A percentile compares a stretch with the other conserved stretches of the same genome.
phyloP scores from a whole-genome alignment of 345 rosid genomes.

The Aurinia saxatilis region DNA sequence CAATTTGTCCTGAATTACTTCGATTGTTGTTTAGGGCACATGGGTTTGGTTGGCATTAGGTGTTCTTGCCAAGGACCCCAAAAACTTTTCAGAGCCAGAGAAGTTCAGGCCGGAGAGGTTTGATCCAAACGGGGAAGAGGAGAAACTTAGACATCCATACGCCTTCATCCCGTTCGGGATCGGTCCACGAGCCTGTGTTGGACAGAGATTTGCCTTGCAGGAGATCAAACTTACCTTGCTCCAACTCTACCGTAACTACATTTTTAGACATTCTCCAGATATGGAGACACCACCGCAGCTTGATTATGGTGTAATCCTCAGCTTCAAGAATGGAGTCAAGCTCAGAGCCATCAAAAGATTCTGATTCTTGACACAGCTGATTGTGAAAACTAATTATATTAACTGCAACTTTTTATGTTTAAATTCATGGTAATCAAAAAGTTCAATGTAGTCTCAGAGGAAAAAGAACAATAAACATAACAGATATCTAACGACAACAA shows the following conservation, averaged over 20 bases:
- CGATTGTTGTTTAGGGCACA: slow-evolving; percentile 46
- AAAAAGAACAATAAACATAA: not conserved
- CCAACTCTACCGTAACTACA: slow-evolving; percentile 53
- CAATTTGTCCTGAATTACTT: not conserved
- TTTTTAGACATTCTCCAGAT: slow-evolving; percentile 61
- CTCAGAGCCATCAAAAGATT: slow-evolving; percentile 50
- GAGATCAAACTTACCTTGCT: slow-evolving; percentile 73
- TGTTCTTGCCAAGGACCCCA: slow-evolving; percentile 83
- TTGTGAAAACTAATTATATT: no score
- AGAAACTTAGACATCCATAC: slow-evolving; percentile 70
- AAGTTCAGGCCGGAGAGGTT: slow-evolving; percentile 83
- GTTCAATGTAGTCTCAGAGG: no score
- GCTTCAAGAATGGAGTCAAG: slow-evolving; percentile 81
- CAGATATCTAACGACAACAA: no score
- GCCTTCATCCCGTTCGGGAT: slow-evolving; percentile 88
- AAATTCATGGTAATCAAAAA: no score
- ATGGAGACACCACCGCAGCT: slow-evolving; percentile 85
- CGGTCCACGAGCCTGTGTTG: slow-evolving; percentile 89
- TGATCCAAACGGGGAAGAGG: slow-evolving; percentile 73
- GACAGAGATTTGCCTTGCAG: slow-evolving; percentile 70
- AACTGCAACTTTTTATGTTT: not conserved
- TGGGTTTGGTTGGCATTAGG: slow-evolving; percentile 95
- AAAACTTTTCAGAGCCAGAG: slow-evolving; percentile 78
- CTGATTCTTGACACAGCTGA: not conserved
- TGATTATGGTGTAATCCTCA: slow-evolving; percentile 71